Conservation (phyloP, 495 filamentous ascomycete genomes). For the Daldinia caldariorum region DNA sequence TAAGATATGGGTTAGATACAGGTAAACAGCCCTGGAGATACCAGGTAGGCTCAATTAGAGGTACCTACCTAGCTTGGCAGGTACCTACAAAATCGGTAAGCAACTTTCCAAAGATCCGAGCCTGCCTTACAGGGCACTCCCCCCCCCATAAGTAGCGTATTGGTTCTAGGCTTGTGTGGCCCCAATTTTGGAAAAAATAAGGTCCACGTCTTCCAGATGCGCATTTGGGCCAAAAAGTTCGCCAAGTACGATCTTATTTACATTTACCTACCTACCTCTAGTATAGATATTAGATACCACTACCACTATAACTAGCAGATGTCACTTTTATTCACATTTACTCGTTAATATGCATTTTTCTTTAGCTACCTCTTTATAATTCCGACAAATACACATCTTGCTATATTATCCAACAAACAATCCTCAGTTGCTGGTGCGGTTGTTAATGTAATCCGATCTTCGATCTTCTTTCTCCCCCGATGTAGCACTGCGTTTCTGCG, state of each 20-base stretch:
- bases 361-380: conserved; percentile 32
- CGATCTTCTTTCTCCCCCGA: conserved; percentile 22
- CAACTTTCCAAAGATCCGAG: conserved; percentile 26
- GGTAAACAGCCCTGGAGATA: too few species aligned
- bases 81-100: conserved; percentile 34
- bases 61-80: not conserved
- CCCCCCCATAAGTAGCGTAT: not conserved
- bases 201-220: conserved; percentile 36
- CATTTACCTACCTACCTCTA: too few species aligned
- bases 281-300: not conserved
- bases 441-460: conserved; percentile 28
- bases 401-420: conserved; percentile 15
- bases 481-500: conserved; percentile 40
- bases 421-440: conserved; percentile 12
- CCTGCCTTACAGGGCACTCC: conserved; percentile 17
- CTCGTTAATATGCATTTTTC: conserved; percentile 30
- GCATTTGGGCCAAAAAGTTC: conserved; percentile 30
- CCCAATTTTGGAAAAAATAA: conserved; percentile 17
- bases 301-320: conserved; percentile 16
- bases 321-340: conserved; percentile 24
- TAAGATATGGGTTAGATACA: too few species aligned
- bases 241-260: conserved; percentile 21
- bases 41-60: conserved; percentile 1
- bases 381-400: conserved; percentile 19
- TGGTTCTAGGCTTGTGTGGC: conserved; percentile 8